A percentile compares a stretch with the other conserved stretches of the same genome.
Conservation (phyloP, 371 early-diverging fungal genomes). For the Rhizopus microsporus region DNA sequence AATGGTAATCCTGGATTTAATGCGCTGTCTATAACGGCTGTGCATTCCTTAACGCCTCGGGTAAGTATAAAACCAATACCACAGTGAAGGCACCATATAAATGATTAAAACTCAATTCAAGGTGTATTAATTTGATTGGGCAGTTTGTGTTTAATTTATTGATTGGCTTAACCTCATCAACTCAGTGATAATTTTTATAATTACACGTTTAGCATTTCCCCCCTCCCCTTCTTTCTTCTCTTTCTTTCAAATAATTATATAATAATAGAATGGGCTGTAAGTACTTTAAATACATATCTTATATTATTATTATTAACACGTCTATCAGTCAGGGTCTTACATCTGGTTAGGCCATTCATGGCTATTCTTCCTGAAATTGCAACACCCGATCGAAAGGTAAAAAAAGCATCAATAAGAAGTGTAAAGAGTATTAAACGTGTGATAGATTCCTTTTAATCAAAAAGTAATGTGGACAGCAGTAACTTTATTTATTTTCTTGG, state of each 20-base stretch:
- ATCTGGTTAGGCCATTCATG: slow-evolving; percentile 98
- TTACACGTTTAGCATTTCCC: slow-evolving; percentile 6
- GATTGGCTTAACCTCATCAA: slow-evolving; percentile 12
- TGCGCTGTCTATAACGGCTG: not conserved
- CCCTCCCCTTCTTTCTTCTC: slow-evolving; percentile 5
- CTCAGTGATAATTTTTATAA: slow-evolving; percentile 9
- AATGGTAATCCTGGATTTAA: no score
- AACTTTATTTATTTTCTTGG: slow-evolving; percentile 98
- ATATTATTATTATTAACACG: not conserved
- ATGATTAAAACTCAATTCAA: slow-evolving; percentile 4
- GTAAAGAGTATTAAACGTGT: not conserved
- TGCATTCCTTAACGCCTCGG: not conserved
- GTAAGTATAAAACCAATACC: no score
- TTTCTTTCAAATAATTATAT: slow-evolving; percentile 8
- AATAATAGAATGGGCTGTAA: slow-evolving; percentile 32
- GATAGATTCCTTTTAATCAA: slow-evolving; percentile 95
- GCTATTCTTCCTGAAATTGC: slow-evolving; percentile 98
- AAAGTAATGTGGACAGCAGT: slow-evolving; percentile 99
- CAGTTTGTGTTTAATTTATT: slow-evolving; percentile 10
- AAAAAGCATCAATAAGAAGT: not conserved
- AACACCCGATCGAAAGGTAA: slow-evolving; percentile 95
- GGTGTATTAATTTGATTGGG: slow-evolving; percentile 31
- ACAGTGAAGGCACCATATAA: no score
- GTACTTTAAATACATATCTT: slow-evolving; percentile 1
- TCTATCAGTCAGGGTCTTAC: slow-evolving; percentile 86